Evolutionary conservation across 192 early-diverging fungal species (phyloP).

Genomic region (Borealophlyctis nickersoniae): DNA sequence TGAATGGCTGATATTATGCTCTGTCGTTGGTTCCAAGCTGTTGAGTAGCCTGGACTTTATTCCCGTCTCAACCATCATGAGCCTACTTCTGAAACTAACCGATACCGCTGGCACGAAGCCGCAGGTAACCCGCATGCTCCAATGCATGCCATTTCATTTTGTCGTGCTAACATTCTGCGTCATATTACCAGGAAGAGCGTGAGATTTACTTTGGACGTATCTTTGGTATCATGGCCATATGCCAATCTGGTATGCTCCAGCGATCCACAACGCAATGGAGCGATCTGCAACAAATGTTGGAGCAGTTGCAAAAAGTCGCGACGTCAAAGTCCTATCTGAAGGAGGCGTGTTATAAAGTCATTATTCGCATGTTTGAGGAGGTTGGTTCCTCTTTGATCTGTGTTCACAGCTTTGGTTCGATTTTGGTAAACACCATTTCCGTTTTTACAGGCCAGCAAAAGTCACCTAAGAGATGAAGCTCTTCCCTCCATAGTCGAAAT

Average conservation of each 20-base stretch:
- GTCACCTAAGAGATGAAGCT: constrained; percentile 9
- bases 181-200: constrained; percentile 71
- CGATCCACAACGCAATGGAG: constrained; percentile 61
- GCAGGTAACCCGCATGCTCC: too few species aligned
- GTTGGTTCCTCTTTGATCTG: constrained; percentile 11
- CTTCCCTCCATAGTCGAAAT: constrained; percentile 6
- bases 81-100: constrained; percentile 66
- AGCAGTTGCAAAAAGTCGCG: constrained; percentile 64
- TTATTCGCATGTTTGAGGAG: constrained; percentile 46
- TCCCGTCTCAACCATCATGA: constrained; percentile 60
- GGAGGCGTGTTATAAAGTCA: constrained; percentile 72
- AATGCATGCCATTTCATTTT: too few species aligned
- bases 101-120: constrained; percentile 67
- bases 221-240: constrained; percentile 82
- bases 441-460: too few species aligned
- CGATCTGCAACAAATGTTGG: constrained; percentile 70
- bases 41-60: constrained; percentile 22
- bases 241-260: constrained; percentile 71
- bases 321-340: constrained; percentile 75
- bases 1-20: too few species aligned
- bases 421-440: too few species aligned
- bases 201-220: constrained; percentile 88
- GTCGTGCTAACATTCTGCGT: background rate
- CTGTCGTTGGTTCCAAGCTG: constrained; percentile 11
- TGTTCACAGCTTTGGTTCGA: too few species aligned